Conservation (phyloP, 768 basidiomycete genomes). For the Kwoniella mangroviensis region DNA sequence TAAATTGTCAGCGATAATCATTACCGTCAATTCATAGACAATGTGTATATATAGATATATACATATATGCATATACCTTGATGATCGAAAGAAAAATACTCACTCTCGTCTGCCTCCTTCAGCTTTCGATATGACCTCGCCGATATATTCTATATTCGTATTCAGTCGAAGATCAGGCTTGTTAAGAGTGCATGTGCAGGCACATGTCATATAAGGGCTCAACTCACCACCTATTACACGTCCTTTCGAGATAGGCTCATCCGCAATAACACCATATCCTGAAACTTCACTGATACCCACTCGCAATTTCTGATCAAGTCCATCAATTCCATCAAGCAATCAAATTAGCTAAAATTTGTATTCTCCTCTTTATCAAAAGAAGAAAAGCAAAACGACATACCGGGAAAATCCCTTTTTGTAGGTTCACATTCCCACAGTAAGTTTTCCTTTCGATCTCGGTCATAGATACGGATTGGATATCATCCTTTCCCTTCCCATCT, state of each 20-base stretch:
- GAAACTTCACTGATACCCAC: slow-evolving; percentile 20
- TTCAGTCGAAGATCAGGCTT: no score
- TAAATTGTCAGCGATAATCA: background rate
- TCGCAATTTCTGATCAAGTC: slow-evolving; percentile 3
- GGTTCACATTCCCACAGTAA: slow-evolving; percentile 13
- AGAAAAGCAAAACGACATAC: slow-evolving; percentile 4
- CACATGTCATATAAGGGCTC: background rate
- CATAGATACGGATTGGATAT: no score
- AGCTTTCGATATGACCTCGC: slow-evolving; percentile 15
- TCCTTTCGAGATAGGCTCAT: slow-evolving; percentile 18
- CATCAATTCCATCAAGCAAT: background rate
- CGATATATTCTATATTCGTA: slow-evolving; percentile 22
- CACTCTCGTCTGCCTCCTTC: slow-evolving; percentile 24
- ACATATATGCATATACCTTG: no score
- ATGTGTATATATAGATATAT: background rate
- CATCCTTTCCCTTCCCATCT: no score
- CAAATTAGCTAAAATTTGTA: background rate
- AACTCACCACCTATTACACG: slow-evolving; percentile 15
- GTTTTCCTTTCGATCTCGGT: background rate
- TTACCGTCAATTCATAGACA: background rate
- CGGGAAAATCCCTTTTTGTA: slow-evolving; percentile 15
- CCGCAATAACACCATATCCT: slow-evolving; percentile 30
- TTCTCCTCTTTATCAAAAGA: background rate
- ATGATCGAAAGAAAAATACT: background rate
- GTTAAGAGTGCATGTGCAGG: background rate